A percentile compares a stretch with the other conserved stretches of the same genome.
phyloP scores from a whole-genome alignment of 2,329 filamentous ascomycete genomes.

The Decorospora gaudefroyi region DNA sequence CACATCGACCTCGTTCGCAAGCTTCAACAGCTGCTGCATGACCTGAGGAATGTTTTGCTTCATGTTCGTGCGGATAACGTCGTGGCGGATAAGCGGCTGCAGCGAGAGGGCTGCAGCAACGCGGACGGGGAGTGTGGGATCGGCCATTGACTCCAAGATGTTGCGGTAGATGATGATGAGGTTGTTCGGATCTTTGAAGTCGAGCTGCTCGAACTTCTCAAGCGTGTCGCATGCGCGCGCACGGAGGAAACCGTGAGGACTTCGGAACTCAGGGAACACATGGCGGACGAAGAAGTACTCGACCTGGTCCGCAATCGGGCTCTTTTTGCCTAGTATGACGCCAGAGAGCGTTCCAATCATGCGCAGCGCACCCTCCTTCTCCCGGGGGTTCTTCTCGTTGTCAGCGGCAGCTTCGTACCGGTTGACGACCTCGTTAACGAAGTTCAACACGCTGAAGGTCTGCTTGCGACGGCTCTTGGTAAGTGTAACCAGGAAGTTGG shows the following conservation, averaged over 20 bases:
- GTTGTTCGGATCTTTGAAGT: constrained; percentile 96
- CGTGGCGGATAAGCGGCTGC: constrained; percentile 93
- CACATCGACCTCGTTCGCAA: constrained; percentile 97
- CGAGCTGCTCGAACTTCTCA: constrained; percentile 95
- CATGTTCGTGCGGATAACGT: constrained; percentile 92
- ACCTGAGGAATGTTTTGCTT: constrained; percentile 97
- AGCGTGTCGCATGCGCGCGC: constrained; percentile 95
- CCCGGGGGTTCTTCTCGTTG: constrained; percentile 87
- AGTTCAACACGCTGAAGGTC: constrained; percentile 90
- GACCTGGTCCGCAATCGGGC: constrained; percentile 94
- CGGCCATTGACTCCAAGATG: constrained; percentile 95
- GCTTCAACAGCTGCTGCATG: constrained; percentile 96
- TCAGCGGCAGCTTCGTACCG: constrained; percentile 84
- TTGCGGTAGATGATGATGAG: constrained; percentile 95
- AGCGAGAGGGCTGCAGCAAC: constrained; percentile 93
- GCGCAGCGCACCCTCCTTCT: constrained; percentile 93
- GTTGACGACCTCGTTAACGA: constrained; percentile 93
- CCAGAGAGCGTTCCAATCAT: constrained; percentile 97
- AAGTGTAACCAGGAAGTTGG: constrained; percentile 92
- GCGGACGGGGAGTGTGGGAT: constrained; percentile 87
- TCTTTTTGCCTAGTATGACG: constrained; percentile 97
- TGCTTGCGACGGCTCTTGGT: constrained; percentile 95
- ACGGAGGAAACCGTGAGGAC: constrained; percentile 85
- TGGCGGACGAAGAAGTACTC: constrained; percentile 99
- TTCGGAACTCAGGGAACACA: constrained; percentile 97